A percentile compares a stretch with the other conserved stretches of the same genome.
Conservation (phyloP, 1,284 basidiomycete species). For the Xanthoconium separans region DNA sequence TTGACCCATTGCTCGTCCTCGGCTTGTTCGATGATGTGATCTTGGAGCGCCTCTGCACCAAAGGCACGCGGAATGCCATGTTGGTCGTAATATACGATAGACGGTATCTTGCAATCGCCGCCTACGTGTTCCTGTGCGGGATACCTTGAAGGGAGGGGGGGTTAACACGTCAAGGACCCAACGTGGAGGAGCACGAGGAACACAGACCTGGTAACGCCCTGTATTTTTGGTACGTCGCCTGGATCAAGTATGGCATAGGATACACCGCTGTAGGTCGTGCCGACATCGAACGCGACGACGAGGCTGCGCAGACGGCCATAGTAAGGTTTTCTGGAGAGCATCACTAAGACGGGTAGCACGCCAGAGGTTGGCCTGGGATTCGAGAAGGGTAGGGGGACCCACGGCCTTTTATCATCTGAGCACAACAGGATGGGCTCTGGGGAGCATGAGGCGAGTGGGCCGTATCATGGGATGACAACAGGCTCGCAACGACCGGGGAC, state of each 20-base stretch:
- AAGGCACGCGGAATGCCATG: conserved; percentile 44
- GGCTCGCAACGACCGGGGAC: not conserved
- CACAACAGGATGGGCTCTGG: not conserved
- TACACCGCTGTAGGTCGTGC: conserved; percentile 53
- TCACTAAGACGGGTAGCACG: conserved; percentile 2
- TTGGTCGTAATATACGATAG: conserved; percentile 53
- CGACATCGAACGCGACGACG: conserved; percentile 50
- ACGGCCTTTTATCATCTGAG: conserved; percentile 27
- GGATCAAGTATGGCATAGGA: conserved; percentile 48
- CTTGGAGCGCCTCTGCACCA: conserved; percentile 52
- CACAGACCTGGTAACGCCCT: conserved; percentile 40
- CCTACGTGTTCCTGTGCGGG: conserved; percentile 42
- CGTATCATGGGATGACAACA: conserved; percentile 7
- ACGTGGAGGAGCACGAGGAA: conserved; percentile 5
- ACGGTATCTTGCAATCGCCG: conserved; percentile 54
- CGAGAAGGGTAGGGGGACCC: not conserved
- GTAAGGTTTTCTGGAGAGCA: conserved; percentile 36
- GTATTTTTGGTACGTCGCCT: conserved; percentile 46
- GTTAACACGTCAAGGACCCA: not conserved
- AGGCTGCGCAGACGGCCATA: conserved; percentile 38
- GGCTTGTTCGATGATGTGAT: conserved; percentile 40
- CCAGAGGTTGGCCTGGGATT: too few relatives aligned
- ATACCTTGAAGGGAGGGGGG: conserved; percentile 32
- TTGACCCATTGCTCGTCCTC: conserved; percentile 48
- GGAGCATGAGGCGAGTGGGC: not conserved